Conservation (phyloP, 768 basidiomycete species). For the Pleurotus tuber-regium region DNA sequence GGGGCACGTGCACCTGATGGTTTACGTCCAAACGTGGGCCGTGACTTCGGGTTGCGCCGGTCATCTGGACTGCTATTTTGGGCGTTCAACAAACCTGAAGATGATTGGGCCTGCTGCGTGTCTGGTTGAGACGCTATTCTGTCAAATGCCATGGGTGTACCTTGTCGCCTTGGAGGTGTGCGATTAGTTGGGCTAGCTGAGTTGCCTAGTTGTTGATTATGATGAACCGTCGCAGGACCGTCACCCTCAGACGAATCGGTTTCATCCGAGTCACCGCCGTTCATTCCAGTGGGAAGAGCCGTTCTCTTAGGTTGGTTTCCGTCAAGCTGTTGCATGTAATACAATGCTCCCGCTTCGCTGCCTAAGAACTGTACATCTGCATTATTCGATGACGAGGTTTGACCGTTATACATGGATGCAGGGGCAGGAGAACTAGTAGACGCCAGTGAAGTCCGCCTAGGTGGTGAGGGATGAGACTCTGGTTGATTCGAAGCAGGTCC, state of each 20-base stretch:
- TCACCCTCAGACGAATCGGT: constrained; percentile 18
- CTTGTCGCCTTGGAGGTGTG: constrained; percentile 28
- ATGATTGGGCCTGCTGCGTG: constrained; percentile 12
- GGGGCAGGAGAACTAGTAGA: constrained; percentile 16
- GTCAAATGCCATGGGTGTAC: constrained; percentile 38
- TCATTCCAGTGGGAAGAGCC: constrained; percentile 32
- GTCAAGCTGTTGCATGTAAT: constrained; percentile 64
- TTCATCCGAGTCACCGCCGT: constrained; percentile 40
- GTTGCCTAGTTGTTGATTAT: neutral
- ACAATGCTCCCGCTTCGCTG: constrained; percentile 62
- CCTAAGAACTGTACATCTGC: constrained; percentile 37
- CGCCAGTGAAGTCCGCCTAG: constrained; percentile 19
- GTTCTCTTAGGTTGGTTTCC: constrained; percentile 13
- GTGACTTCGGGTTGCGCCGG: constrained; percentile 32
- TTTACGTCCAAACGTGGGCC: constrained; percentile 58
- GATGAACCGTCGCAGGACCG: constrained; percentile 2
- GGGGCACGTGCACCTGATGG: constrained; percentile 84
- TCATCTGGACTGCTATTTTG: constrained; percentile 19
- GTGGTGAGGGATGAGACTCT: constrained; percentile 6
- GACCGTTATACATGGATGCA: constrained; percentile 14
- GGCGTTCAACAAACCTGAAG: constrained; percentile 3
- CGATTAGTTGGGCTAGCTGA: neutral
- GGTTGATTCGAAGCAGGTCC: constrained; percentile 5
- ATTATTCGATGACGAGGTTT: constrained; percentile 17
- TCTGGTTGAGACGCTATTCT: constrained; percentile 22